These are phyloP conservation scores for Talaromyces thailandensis DNA, from an alignment of 495 filamentous ascomycete species.

Conservation along the genomic window DNA sequence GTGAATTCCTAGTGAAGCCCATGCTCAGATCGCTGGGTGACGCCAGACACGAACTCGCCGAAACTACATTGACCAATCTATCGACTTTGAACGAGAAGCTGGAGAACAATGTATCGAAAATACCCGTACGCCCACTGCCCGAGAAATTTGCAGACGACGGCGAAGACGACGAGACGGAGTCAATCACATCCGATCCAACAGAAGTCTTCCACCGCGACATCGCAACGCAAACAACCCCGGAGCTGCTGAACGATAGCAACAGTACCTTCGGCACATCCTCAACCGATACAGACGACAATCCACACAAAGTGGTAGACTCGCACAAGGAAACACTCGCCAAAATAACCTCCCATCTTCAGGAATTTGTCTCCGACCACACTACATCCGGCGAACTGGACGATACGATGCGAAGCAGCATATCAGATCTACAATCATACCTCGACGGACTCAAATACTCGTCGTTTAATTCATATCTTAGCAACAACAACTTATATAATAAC, in stretches of 20 bases:
- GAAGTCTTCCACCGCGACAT: constrained; percentile 89
- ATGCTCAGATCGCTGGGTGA: constrained; percentile 68
- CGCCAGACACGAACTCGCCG: constrained; percentile 74
- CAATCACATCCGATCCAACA: constrained; percentile 55
- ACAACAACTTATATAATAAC: constrained; percentile 5
- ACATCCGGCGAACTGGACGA: constrained; percentile 35
- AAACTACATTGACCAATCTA: constrained; percentile 55
- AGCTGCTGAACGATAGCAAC: constrained; percentile 8
- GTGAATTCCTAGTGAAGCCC: constrained; percentile 70
- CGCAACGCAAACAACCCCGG: constrained; percentile 72
- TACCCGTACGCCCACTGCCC: constrained; percentile 37
- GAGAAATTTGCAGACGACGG: constrained; percentile 11
- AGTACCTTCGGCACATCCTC: constrained; percentile 19
- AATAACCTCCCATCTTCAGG: constrained; percentile 43
- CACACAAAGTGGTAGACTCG: constrained; percentile 18
- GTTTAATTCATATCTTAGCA: constrained; percentile 8
- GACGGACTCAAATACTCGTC: constrained; percentile 40
- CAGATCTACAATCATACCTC: constrained; percentile 43
- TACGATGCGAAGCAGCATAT: constrained; percentile 29
- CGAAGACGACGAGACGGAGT: constrained; percentile 32
- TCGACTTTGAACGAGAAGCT: constrained; percentile 64
- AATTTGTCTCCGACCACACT: constrained; percentile 40
- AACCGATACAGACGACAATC: constrained; percentile 12
- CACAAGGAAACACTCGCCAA: constrained; percentile 36
- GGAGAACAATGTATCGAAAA: constrained; percentile 56